phyloP scores from a whole-genome alignment of 2,329 filamentous ascomycete genomes.

The Penicillium palitans region DNA sequence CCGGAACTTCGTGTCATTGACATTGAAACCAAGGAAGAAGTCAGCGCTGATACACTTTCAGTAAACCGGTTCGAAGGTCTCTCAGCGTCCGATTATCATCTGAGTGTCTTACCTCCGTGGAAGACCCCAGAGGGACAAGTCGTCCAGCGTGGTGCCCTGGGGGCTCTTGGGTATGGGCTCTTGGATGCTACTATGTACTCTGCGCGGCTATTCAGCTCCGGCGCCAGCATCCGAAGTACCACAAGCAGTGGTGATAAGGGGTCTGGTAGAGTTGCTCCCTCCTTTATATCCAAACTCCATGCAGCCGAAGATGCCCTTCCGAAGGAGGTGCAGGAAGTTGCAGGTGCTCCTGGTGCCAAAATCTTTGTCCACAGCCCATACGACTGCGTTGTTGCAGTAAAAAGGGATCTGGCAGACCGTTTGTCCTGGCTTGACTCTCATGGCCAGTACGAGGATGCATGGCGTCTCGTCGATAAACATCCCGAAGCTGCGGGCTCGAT shows the following conservation, averaged over 20 bases:
- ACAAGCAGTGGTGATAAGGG: slow-evolving; percentile 57
- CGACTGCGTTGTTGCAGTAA: slow-evolving; percentile 90
- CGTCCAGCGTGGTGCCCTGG: slow-evolving; percentile 71
- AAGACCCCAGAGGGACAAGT: slow-evolving; percentile 62
- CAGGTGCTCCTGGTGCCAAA: slow-evolving; percentile 63
- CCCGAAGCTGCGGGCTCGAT: slow-evolving; percentile 63
- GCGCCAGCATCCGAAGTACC: slow-evolving; percentile 70
- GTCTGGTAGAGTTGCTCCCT: slow-evolving; percentile 53
- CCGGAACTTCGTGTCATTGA: slow-evolving; percentile 92
- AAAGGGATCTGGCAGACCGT: slow-evolving; percentile 82
- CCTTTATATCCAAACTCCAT: slow-evolving; percentile 56
- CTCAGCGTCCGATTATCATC: slow-evolving; percentile 86
- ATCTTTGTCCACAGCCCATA: slow-evolving; percentile 97
- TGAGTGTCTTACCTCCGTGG: slow-evolving; percentile 77
- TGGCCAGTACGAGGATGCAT: slow-evolving; percentile 78
- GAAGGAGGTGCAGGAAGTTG: slow-evolving; percentile 50
- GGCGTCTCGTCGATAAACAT: slow-evolving; percentile 84
- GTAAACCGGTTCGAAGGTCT: slow-evolving; percentile 85
- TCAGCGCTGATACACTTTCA: slow-evolving; percentile 82
- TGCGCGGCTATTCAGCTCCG: slow-evolving; percentile 80
- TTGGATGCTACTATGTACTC: slow-evolving; percentile 92
- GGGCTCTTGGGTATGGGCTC: slow-evolving; percentile 71
- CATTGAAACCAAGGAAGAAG: slow-evolving; percentile 75
- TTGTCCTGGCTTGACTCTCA: slow-evolving; percentile 81
- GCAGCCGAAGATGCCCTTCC: slow-evolving; percentile 40